Percentiles rank a stretch among this genome's conserved stretches.
Evolutionary conservation across 2,329 filamentous ascomycete species (phyloP).

Genomic region (Trichoderma semiorbis): DNA sequence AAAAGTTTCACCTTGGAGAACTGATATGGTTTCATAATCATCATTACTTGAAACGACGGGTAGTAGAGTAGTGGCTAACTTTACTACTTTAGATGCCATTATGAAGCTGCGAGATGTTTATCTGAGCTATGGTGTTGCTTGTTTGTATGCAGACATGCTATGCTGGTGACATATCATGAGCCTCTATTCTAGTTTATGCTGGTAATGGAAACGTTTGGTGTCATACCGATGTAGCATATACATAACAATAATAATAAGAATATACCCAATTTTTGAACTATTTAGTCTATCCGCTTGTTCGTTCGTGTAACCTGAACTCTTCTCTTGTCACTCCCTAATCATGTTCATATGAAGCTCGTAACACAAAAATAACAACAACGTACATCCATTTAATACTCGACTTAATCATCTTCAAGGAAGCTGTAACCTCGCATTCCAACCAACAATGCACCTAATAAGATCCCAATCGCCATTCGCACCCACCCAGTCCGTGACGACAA

Average conservation of each 20-base stretch:
- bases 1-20: slow-evolving; percentile 60
- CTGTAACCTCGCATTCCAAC: slow-evolving; percentile 76
- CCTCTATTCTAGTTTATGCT: neutral
- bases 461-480: slow-evolving; percentile 88
- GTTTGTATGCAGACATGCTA: neutral
- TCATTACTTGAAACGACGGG: neutral
- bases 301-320: neutral
- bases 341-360: neutral
- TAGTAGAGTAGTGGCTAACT: neutral
- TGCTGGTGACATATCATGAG: neutral
- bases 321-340: neutral
- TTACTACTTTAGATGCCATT: neutral
- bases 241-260: neutral
- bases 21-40: slow-evolving; percentile 40
- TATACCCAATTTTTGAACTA: neutral
- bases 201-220: neutral
- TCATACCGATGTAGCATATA: neutral
- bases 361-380: neutral
- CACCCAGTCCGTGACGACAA: slow-evolving; percentile 93
- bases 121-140: neutral
- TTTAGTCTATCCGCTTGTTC: neutral
- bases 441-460: slow-evolving; percentile 78
- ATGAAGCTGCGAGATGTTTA: neutral
- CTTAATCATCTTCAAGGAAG: slow-evolving; percentile 24
- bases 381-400: neutral